phyloP scores from a whole-genome alignment of 768 basidiomycete genomes.

The Terana coerulea region DNA sequence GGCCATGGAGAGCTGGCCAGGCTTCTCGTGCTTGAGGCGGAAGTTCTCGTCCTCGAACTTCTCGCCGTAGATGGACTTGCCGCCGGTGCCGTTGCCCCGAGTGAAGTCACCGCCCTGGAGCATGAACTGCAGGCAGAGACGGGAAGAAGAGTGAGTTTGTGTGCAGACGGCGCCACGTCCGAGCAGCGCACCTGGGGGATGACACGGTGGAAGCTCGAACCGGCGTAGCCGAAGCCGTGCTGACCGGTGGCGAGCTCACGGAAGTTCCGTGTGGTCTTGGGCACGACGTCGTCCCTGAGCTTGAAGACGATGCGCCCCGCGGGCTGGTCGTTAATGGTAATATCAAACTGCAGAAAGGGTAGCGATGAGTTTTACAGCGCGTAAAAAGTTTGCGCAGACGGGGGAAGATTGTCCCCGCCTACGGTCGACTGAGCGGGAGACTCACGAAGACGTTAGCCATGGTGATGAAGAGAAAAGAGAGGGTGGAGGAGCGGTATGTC shows the following conservation, averaged over 20 bases:
- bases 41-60: conserved; percentile 81
- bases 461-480: conserved; percentile 11
- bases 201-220: conserved; percentile 52
- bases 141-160: conserved; percentile 15
- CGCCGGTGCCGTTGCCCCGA: conserved; percentile 56
- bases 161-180: not conserved
- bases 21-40: conserved; percentile 53
- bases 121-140: conserved; percentile 55
- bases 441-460: conserved; percentile 33
- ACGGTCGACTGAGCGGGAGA: not conserved
- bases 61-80: conserved; percentile 82
- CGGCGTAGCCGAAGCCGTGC: conserved; percentile 44
- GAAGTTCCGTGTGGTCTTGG: conserved; percentile 50
- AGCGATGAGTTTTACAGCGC: not conserved
- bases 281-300: conserved; percentile 49
- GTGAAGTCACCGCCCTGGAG: conserved; percentile 88
- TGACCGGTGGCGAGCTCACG: conserved; percentile 51
- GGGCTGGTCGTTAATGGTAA: conserved; percentile 26
- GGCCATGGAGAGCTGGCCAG: conserved; percentile 79
- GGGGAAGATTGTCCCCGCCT: not conserved
- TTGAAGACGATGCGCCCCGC: conserved; percentile 48
- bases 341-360: conserved; percentile 25
- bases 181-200: conserved; percentile 54
- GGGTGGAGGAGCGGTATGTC: conserved; percentile 7
- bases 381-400: not conserved